Evolutionary conservation across 805 yeast genomes (phyloP).

Genomic region (Schwanniomyces yamadae): DNA sequence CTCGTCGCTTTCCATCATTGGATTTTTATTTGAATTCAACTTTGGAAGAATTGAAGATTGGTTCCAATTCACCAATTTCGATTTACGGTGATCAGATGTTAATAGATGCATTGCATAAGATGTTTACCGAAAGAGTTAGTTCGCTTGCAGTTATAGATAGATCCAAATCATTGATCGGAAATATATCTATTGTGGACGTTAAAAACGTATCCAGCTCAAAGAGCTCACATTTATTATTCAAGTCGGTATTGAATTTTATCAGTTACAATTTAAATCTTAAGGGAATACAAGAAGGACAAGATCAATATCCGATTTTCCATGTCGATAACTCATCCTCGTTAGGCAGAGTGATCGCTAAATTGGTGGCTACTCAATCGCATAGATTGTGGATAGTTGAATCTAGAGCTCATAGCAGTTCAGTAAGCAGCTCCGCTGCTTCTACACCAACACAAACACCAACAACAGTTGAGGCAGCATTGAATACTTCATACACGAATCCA

Average conservation of each 20-base stretch:
- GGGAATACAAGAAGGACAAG: slow-evolving; percentile 93
- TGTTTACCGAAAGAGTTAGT: slow-evolving; percentile 82
- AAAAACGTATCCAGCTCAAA: slow-evolving; percentile 83
- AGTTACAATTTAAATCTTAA: slow-evolving; percentile 82
- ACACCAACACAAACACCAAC: slow-evolving; percentile 15
- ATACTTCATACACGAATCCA: slow-evolving; percentile 11
- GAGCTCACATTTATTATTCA: slow-evolving; percentile 77
- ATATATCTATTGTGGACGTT: slow-evolving; percentile 93
- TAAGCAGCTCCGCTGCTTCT: slow-evolving; percentile 6
- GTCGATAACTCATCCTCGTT: slow-evolving; percentile 77
- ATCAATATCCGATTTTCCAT: slow-evolving; percentile 94
- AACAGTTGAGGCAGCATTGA: slow-evolving; percentile 20
- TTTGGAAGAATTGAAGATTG: slow-evolving; percentile 72
- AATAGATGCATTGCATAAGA: slow-evolving; percentile 80
- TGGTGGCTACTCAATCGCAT: slow-evolving; percentile 93
- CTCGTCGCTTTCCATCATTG: slow-evolving; percentile 77
- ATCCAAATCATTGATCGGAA: slow-evolving; percentile 74
- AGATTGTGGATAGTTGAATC: slow-evolving; percentile 78
- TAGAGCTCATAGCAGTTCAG: slow-evolving; percentile 9
- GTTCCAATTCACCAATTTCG: slow-evolving; percentile 67
- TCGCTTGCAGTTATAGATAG: slow-evolving; percentile 92
- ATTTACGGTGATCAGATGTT: slow-evolving; percentile 84
- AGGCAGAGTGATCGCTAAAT: slow-evolving; percentile 87
- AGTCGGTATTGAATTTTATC: slow-evolving; percentile 83
- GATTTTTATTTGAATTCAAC: slow-evolving; percentile 72